phyloP scores from a whole-genome alignment of 1,139 yeast species.

The Saccharomyces hybrid region DNA sequence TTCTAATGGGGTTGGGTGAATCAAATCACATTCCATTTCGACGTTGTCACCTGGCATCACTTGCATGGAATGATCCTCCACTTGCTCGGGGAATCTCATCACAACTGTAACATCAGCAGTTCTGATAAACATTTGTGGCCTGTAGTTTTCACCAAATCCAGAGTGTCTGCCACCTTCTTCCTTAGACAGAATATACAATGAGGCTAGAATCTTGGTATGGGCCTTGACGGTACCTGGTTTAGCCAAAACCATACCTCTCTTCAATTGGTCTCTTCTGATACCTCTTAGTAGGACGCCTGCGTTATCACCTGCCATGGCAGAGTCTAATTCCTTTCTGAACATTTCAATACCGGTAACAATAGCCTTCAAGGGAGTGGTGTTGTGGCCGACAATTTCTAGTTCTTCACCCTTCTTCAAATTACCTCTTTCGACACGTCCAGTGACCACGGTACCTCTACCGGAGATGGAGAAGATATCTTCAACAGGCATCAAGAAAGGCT shows the following conservation, averaged over 20 bases:
- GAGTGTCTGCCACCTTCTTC: slow-evolving; percentile 99
- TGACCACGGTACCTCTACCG: slow-evolving; percentile 98
- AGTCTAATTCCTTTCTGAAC: slow-evolving; percentile 97
- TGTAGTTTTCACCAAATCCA: slow-evolving; percentile 92
- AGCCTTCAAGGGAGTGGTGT: slow-evolving; percentile 80
- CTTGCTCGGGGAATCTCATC: slow-evolving; percentile 85
- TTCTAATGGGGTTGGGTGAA: slow-evolving; percentile 90
- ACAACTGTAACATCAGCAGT: slow-evolving; percentile 94
- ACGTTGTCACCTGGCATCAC: slow-evolving; percentile 98
- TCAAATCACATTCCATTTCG: slow-evolving; percentile 89
- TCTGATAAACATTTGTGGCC: slow-evolving; percentile 95
- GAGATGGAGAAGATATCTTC: slow-evolving; percentile 97
- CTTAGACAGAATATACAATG: slow-evolving; percentile 83
- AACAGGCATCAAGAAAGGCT: slow-evolving; percentile 94
- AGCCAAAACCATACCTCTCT: slow-evolving; percentile 96
- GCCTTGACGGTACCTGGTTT: slow-evolving; percentile 90
- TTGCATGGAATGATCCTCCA: slow-evolving; percentile 77
- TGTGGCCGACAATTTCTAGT: slow-evolving; percentile 90
- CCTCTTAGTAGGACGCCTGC: slow-evolving; percentile 97
- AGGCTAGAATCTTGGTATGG: slow-evolving; percentile 89
- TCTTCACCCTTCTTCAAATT: slow-evolving; percentile 95
- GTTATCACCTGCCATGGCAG: slow-evolving; percentile 98
- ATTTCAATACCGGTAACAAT: slow-evolving; percentile 97
- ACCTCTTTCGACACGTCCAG: slow-evolving; percentile 99
- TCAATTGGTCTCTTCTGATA: slow-evolving; percentile 92